Evolutionary conservation across 345 rosid species (phyloP).

Genomic region (Ceriops decandra): DNA sequence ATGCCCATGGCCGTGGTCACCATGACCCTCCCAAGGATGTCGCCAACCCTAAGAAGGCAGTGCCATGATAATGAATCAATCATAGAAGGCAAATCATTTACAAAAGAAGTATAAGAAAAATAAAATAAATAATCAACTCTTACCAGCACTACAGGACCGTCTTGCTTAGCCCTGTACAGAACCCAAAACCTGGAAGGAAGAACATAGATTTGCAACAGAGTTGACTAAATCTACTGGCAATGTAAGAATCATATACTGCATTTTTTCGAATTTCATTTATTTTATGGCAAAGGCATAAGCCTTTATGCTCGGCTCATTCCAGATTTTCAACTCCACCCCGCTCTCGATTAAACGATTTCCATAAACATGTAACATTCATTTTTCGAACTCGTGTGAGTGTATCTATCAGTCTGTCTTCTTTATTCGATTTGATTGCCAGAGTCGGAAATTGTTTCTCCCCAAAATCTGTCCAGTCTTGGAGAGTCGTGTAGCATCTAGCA

Average conservation of each 20-base stretch:
- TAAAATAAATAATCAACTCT: conserved; percentile 6
- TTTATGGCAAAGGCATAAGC: neutral
- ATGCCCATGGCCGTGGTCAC: conserved; percentile 68
- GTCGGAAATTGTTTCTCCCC: too few relatives aligned
- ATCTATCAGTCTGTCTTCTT: too few relatives aligned
- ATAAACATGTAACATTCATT: neutral
- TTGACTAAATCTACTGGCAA: neutral
- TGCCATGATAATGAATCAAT: conserved; percentile 2
- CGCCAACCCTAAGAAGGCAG: conserved; percentile 68
- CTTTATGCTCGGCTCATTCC: neutral
- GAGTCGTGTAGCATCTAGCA: neutral
- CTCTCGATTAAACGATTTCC: neutral
- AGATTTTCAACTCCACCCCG: too few relatives aligned
- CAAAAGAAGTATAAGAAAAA: neutral
- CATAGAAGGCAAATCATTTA: neutral
- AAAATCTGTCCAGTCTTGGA: too few relatives aligned
- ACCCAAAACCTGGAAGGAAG: conserved; percentile 79
- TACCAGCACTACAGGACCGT: conserved; percentile 93
- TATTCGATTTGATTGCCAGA: too few relatives aligned
- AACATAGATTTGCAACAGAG: conserved; percentile 5
- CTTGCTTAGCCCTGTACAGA: conserved; percentile 90
- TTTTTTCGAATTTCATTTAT: neutral
- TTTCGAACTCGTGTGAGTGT: too few relatives aligned
- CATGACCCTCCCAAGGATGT: conserved; percentile 99
- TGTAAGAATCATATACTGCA: neutral